Percentiles rank a stretch among this genome's conserved stretches.
Evolutionary conservation across 2,329 filamentous ascomycete species (phyloP).

Genomic region (Fusarium annulatum): DNA sequence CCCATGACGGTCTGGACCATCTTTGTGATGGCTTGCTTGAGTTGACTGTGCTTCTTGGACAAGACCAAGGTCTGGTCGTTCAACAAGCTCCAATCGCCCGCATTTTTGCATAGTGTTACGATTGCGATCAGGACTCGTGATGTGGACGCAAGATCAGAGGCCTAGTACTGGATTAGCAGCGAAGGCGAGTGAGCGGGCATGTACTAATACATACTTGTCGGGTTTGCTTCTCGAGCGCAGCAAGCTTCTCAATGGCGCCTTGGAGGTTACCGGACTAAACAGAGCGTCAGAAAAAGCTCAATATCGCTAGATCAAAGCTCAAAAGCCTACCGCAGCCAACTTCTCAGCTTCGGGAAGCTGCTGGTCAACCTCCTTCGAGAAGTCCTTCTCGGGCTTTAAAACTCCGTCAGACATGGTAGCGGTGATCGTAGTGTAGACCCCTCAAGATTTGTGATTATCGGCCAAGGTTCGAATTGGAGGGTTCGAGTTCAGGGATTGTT

Average conservation of each 20-base stretch:
- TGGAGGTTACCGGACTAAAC: conserved; percentile 76
- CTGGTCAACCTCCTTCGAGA: conserved; percentile 93
- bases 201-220: conserved; percentile 76
- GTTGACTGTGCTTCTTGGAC: conserved; percentile 99
- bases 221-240: conserved; percentile 93
- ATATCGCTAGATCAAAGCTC: not conserved
- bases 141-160: conserved; percentile 95
- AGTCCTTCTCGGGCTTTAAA: conserved; percentile 98
- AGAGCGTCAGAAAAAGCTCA: conserved; percentile 22
- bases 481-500: conserved; percentile 14
- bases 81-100: conserved; percentile 91
- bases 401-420: conserved; percentile 80
- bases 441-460: not conserved
- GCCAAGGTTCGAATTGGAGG: not conserved
- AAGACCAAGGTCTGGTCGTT: conserved; percentile 96
- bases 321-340: conserved; percentile 80
- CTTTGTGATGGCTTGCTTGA: conserved; percentile 98
- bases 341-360: conserved; percentile 90
- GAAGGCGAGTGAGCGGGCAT: conserved; percentile 25
- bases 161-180: conserved; percentile 61
- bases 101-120: conserved; percentile 93
- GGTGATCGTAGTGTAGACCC: conserved; percentile 13
- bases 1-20: conserved; percentile 98
- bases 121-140: conserved; percentile 88
- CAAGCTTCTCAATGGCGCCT: conserved; percentile 92